phyloP scores from a whole-genome alignment of 2,329 filamentous ascomycete genomes.

The Colletotrichum orchidophilum region DNA sequence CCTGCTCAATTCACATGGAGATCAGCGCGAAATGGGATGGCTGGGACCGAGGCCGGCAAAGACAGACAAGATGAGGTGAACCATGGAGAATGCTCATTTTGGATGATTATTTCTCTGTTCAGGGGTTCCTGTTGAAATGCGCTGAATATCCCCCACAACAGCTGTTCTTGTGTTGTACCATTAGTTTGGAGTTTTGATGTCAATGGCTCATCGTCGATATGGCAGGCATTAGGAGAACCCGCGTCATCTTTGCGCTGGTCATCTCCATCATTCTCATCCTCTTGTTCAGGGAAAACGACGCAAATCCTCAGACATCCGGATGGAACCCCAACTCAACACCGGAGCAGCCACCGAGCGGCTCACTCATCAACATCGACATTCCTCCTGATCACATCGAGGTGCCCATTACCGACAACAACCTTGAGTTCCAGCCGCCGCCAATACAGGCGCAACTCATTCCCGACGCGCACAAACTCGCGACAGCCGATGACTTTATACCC shows the following conservation, averaged over 20 bases:
- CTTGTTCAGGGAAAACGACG: background rate
- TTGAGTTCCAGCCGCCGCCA: background rate
- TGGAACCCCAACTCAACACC: background rate
- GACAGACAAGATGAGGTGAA: background rate
- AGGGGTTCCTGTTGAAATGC: background rate
- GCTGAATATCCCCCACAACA: background rate
- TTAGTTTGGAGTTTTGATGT: background rate
- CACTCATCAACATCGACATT: background rate
- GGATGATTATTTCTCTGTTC: background rate
- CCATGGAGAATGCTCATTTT: background rate
- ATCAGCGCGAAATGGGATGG: conserved; percentile 18
- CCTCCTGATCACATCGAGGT: background rate
- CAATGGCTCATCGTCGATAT: background rate
- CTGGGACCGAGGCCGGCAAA: conserved; percentile 16
- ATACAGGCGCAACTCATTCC: background rate
- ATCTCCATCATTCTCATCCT: background rate
- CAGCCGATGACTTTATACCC: conserved; percentile 12
- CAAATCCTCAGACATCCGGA: background rate
- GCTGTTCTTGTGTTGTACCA: no score
- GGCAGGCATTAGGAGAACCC: conserved; percentile 16
- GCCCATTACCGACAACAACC: background rate
- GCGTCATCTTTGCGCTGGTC: conserved; percentile 5
- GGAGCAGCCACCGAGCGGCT: background rate
- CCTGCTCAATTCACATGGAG: conserved; percentile 21
- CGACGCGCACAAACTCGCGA: conserved; percentile 13